Evolutionary conservation across 1,284 basidiomycete genomes (phyloP).

Genomic region (Ustilago bromivora): DNA sequence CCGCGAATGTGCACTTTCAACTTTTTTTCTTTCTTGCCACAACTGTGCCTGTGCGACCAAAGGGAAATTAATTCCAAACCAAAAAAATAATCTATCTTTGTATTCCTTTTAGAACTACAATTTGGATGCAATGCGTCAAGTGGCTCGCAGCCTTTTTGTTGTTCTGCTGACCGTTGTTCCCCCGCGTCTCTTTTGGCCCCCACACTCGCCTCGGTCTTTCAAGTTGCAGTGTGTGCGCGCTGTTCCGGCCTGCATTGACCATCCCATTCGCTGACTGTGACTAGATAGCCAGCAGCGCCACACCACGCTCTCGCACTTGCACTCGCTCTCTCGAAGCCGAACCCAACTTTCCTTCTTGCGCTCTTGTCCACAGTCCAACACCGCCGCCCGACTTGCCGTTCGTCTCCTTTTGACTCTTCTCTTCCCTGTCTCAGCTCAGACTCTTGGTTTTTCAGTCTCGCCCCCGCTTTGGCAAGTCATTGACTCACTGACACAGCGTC

Average conservation of each 20-base stretch:
- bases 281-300: conserved; percentile 5
- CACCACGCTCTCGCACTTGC: not conserved
- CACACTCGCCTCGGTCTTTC: not conserved
- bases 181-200: not conserved
- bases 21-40: too few species aligned
- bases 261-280: conserved; percentile 14
- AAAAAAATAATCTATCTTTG: too few species aligned
- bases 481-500: conserved; percentile 9
- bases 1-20: too few species aligned
- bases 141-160: too few species aligned
- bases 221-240: too few species aligned
- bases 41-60: too few species aligned
- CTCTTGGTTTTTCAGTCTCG: not conserved
- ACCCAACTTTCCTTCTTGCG: not conserved
- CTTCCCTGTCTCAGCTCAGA: not conserved
- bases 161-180: not conserved
- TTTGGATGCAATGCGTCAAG: too few species aligned
- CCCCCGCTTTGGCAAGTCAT: not conserved
- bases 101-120: too few species aligned
- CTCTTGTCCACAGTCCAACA: not conserved
- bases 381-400: not conserved
- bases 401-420: conserved; percentile 5
- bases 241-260: not conserved
- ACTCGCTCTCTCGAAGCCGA: too few species aligned
- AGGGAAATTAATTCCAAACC: too few species aligned